phyloP scores from a whole-genome alignment of 495 filamentous ascomycete species.

The Echria macrotheca region DNA sequence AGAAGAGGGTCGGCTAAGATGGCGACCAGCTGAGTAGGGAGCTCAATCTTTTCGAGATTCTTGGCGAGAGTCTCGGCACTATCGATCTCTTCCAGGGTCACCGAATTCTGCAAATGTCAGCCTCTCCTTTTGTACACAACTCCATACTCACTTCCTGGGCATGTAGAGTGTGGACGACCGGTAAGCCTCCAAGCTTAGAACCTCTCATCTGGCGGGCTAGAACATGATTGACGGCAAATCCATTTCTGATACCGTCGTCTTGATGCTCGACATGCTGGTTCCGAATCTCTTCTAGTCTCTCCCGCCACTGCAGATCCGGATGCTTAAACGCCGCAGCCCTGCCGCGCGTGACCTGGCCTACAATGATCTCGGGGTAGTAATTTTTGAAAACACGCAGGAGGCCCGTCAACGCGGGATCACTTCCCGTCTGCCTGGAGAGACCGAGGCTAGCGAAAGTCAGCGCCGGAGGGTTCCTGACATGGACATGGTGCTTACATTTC shows the following conservation, averaged over 20 bases:
- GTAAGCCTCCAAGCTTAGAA: slow-evolving; percentile 45
- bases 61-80: slow-evolving; percentile 65
- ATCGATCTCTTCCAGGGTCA: slow-evolving; percentile 76
- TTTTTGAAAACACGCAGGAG: slow-evolving; percentile 81
- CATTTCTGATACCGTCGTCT: slow-evolving; percentile 29
- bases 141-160: slow-evolving; percentile 52
- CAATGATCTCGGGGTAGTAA: slow-evolving; percentile 83
- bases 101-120: slow-evolving; percentile 42
- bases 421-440: slow-evolving; percentile 55
- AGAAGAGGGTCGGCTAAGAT: slow-evolving; percentile 69
- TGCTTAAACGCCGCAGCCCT: slow-evolving; percentile 58
- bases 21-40: slow-evolving; percentile 76
- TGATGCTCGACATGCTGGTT: slow-evolving; percentile 47
- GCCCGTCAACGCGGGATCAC: slow-evolving; percentile 70
- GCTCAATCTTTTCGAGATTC: slow-evolving; percentile 71
- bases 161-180: slow-evolving; percentile 67
- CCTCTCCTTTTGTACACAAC: not conserved
- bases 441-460: slow-evolving; percentile 41
- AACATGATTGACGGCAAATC: slow-evolving; percentile 49
- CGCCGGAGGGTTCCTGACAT: not conserved
- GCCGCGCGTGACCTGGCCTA: slow-evolving; percentile 56
- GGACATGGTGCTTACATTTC: slow-evolving; percentile 53
- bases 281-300: slow-evolving; percentile 61
- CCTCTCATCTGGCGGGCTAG: slow-evolving; percentile 41
- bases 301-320: slow-evolving; percentile 73